phyloP scores from a whole-genome alignment of 1,284 basidiomycete genomes.

The Mycena sp. region DNA sequence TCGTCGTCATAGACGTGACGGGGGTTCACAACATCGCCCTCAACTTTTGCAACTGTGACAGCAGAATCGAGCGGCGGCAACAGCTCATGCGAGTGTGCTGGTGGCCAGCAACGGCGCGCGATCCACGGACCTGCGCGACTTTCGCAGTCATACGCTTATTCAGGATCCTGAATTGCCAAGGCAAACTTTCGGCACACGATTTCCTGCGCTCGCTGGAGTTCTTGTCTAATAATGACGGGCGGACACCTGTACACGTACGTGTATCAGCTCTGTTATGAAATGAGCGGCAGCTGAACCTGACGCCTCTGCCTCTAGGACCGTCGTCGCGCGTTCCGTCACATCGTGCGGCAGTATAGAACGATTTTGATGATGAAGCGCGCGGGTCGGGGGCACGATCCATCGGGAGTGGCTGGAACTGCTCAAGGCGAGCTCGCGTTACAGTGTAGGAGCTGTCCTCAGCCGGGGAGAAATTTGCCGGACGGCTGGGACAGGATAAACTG shows the following conservation, averaged over 20 bases:
- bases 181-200: background rate
- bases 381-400: constrained; percentile 32
- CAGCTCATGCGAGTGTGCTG: too few relatives aligned
- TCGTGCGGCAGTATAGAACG: background rate
- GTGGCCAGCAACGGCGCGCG: too few relatives aligned
- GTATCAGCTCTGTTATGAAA: too few relatives aligned
- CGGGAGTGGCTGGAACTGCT: constrained; percentile 23
- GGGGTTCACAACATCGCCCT: constrained; percentile 31
- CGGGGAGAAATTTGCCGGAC: constrained; percentile 23
- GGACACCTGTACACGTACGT: too few relatives aligned
- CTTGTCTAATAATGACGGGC: too few relatives aligned
- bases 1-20: constrained; percentile 29
- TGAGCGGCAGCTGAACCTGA: too few relatives aligned
- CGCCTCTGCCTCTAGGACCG: background rate
- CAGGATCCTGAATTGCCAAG: constrained; percentile 15
- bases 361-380: constrained; percentile 19
- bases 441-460: constrained; percentile 36
- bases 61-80: background rate
- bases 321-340: background rate
- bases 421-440: constrained; percentile 33
- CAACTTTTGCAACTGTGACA: constrained; percentile 31
- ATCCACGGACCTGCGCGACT: too few relatives aligned
- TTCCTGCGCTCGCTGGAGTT: constrained; percentile 7
- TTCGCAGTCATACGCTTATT: constrained; percentile 7
- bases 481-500: constrained; percentile 9